A percentile compares a stretch with the other conserved stretches of the same genome.
Conservation (phyloP, 805 yeast genomes). For the Schwanniomyces pseudopolymorphus region DNA sequence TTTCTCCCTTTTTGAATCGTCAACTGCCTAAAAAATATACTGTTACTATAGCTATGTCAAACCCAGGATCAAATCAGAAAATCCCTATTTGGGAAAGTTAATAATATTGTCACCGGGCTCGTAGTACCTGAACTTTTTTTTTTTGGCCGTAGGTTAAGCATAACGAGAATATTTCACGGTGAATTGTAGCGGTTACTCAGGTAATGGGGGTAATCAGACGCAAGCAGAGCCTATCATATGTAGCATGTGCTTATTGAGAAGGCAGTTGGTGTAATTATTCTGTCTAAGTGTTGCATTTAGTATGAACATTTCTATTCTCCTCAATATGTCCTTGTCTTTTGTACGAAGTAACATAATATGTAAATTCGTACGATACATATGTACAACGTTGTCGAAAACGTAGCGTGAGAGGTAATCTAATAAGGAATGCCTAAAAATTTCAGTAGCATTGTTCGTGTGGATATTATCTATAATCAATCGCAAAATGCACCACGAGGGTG, state of each 20-base stretch:
- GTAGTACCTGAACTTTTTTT: neutral
- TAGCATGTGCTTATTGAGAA: neutral
- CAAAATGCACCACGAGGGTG: neutral
- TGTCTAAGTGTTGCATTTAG: too few relatives aligned
- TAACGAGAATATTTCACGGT: neutral
- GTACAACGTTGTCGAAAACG: too few relatives aligned
- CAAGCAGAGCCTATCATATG: neutral
- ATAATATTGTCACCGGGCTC: neutral
- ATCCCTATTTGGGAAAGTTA: neutral
- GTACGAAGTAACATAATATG: neutral
- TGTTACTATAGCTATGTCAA: neutral
- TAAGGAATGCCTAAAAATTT: too few relatives aligned
- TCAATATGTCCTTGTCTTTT: neutral
- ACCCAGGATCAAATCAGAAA: neutral
- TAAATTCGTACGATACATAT: too few relatives aligned
- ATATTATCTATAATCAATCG: neutral
- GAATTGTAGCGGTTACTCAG: neutral
- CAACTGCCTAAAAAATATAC: neutral
- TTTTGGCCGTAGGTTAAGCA: neutral
- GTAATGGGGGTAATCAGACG: neutral
- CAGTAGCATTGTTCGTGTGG: neutral
- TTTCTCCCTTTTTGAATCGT: neutral
- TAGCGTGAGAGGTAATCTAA: too few relatives aligned
- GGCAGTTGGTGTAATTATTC: too few relatives aligned
- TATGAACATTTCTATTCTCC: neutral